Evolutionary conservation across 177 flowering plant genomes (phyloP).

Genomic region (Vitis hybrid): DNA sequence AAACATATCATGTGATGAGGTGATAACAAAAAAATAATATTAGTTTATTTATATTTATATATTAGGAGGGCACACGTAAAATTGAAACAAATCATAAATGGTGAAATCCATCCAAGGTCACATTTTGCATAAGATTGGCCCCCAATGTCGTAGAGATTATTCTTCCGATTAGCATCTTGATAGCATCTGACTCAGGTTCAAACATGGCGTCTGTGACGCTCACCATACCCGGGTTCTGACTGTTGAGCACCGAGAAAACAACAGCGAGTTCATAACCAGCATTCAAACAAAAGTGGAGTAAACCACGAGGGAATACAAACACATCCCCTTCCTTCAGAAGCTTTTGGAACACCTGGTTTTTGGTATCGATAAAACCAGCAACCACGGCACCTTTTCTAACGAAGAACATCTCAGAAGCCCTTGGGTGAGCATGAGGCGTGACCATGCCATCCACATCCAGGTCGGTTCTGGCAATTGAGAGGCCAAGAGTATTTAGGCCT

Average conservation of each 20-base stretch:
- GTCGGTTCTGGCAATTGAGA: conserved; percentile 62
- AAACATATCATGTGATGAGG: too few relatives aligned
- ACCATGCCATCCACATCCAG: conserved; percentile 50
- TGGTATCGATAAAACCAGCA: conserved; percentile 70
- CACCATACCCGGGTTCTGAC: conserved; percentile 76
- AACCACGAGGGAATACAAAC: conserved; percentile 58
- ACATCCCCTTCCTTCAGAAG: conserved; percentile 53
- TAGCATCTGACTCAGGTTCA: conserved; percentile 15
- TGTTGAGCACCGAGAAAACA: conserved; percentile 52
- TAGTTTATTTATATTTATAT: too few relatives aligned
- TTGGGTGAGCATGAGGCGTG: conserved; percentile 68
- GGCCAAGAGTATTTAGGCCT: conserved; percentile 78
- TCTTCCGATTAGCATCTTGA: conserved; percentile 5
- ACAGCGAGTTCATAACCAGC: conserved; percentile 54
- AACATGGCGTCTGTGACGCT: conserved; percentile 42
- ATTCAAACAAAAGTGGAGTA: conserved; percentile 62
- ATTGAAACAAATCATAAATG: not conserved
- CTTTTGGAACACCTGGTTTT: conserved; percentile 39
- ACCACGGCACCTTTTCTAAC: conserved; percentile 43
- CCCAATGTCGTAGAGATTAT: conserved; percentile 5
- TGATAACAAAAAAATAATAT: too few relatives aligned
- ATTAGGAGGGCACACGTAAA: not conserved
- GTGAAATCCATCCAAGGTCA: not conserved
- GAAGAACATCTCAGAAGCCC: conserved; percentile 71
- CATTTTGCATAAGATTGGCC: conserved; percentile 1